Conservation (phyloP, 139 green algal species). For the Micractinium sp. region DNA sequence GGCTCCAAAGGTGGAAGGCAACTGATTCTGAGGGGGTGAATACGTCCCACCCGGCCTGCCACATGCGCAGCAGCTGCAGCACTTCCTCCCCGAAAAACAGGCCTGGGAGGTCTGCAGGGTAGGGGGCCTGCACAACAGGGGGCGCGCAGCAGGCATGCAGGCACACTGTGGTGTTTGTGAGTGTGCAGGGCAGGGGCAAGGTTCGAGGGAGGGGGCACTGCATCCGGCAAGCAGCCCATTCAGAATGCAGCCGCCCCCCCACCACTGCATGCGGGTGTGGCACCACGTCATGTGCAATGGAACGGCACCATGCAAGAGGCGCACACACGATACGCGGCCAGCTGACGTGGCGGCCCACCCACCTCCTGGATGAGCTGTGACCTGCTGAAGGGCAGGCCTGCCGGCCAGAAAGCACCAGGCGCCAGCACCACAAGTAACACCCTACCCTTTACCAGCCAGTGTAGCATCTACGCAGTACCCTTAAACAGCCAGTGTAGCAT, state of each 20-base stretch:
- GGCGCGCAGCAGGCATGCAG: constrained; percentile 65
- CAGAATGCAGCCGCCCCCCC: too few relatives aligned
- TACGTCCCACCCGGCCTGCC: constrained; percentile 69
- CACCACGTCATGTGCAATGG: too few relatives aligned
- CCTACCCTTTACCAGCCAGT: neutral
- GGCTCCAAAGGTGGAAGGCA: constrained; percentile 73
- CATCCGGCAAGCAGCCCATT: too few relatives aligned
- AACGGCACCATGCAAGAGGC: too few relatives aligned
- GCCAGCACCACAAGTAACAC: neutral
- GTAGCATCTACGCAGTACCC: too few relatives aligned
- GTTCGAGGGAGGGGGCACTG: too few relatives aligned
- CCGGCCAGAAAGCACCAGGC: neutral
- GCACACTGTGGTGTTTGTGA: constrained; percentile 6
- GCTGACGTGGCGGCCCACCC: too few relatives aligned
- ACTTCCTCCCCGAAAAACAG: constrained; percentile 86
- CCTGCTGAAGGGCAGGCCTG: too few relatives aligned
- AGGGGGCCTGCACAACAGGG: constrained; percentile 63
- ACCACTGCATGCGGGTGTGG: too few relatives aligned
- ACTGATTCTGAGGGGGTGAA: constrained; percentile 58
- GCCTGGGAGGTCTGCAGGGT: constrained; percentile 65
- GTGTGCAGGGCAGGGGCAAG: neutral
- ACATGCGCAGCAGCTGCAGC: constrained; percentile 68
- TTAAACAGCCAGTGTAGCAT: neutral
- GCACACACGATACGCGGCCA: too few relatives aligned
- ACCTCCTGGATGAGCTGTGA: too few relatives aligned